Evolutionary conservation across 345 rosid species (phyloP).

Genomic region (Durio zibethinus): DNA sequence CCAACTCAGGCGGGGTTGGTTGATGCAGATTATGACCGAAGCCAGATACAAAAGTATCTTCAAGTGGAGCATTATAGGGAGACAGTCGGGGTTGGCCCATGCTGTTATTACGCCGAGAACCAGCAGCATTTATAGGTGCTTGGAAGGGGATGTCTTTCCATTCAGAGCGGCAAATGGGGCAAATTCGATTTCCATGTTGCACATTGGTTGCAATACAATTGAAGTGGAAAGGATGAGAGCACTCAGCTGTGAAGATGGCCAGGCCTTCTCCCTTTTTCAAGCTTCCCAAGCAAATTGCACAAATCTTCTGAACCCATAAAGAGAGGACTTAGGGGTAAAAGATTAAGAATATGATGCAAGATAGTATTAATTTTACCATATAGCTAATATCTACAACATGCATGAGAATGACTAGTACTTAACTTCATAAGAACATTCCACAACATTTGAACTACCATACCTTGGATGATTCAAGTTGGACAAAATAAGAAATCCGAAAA

Average conservation of each 20-base stretch:
- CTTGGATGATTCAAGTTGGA: not conserved
- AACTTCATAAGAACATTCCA: not conserved
- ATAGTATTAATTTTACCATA: not conserved
- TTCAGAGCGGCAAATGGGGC: slow-evolving; percentile 35
- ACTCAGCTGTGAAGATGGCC: slow-evolving; percentile 38
- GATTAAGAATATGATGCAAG: not conserved
- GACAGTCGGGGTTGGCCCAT: not conserved
- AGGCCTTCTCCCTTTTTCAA: slow-evolving; percentile 31
- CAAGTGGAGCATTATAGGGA: not conserved
- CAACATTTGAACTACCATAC: not conserved
- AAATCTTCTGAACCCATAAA: slow-evolving; percentile 20
- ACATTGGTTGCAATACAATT: slow-evolving; percentile 34
- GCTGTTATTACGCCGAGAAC: not conserved
- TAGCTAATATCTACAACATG: not conserved
- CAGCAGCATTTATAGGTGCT: slow-evolving; percentile 14
- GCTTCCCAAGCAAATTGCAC: slow-evolving; percentile 34
- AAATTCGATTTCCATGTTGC: slow-evolving; percentile 30
- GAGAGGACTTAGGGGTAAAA: not conserved
- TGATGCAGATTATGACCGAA: not conserved
- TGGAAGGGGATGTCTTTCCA: slow-evolving; percentile 38
- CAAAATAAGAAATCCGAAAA: not conserved
- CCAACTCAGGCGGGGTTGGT: not conserved
- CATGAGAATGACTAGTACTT: not conserved
- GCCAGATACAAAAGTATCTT: not conserved
- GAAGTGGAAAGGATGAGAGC: slow-evolving; percentile 40